These are phyloP conservation scores for Ogataea pini DNA, from an alignment of 805 yeast species.

Conservation along the genomic window DNA sequence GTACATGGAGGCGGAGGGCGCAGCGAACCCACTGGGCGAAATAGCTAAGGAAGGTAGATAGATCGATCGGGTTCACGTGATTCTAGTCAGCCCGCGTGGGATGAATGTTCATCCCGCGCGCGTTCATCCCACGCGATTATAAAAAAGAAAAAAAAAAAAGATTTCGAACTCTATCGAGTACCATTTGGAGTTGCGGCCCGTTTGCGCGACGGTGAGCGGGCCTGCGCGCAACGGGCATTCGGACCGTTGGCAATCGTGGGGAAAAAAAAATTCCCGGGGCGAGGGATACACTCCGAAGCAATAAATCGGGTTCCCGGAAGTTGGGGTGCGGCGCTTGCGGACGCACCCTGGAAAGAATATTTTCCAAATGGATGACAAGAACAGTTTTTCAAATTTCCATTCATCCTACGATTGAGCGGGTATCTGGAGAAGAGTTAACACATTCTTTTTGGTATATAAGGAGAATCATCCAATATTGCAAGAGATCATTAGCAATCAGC, in stretches of 20 bases:
- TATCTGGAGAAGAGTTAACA: not conserved
- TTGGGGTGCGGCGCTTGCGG: slow-evolving; percentile 3
- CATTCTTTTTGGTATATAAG: not conserved
- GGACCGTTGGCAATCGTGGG: not conserved
- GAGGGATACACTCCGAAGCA: not conserved
- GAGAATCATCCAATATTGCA: too few species aligned
- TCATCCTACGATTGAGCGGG: not conserved
- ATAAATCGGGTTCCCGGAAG: slow-evolving; percentile 2
- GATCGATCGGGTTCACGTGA: too few species aligned
- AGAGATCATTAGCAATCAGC: too few species aligned
- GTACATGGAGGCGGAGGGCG: too few species aligned
- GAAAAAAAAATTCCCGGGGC: not conserved
- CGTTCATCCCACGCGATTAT: too few species aligned
- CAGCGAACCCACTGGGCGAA: too few species aligned
- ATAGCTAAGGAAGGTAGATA: too few species aligned
- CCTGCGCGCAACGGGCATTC: not conserved
- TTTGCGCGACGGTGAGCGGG: not conserved
- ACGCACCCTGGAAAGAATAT: not conserved
- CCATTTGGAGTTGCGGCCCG: not conserved
- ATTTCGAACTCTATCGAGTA: not conserved
- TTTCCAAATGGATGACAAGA: not conserved
- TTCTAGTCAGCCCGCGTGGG: too few species aligned
- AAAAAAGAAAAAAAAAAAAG: too few species aligned
- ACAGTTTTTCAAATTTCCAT: not conserved
- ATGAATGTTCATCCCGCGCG: too few species aligned